These are phyloP conservation scores for Meyerozyma guilliermondii DNA, from an alignment of 1,139 yeast genomes.

Conservation along the genomic window DNA sequence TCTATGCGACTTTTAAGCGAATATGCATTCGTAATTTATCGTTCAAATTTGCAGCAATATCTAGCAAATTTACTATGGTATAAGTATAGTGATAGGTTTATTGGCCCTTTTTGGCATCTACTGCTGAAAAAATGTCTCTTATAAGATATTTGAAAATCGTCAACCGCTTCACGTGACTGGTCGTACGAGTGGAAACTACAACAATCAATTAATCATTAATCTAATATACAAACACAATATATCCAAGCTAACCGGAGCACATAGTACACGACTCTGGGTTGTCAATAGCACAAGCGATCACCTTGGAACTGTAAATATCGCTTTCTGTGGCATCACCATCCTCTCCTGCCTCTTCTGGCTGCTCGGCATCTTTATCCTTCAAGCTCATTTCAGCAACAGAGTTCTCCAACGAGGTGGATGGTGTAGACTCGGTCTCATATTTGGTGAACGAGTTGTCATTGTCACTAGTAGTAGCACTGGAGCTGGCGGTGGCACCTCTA, in stretches of 20 bases:
- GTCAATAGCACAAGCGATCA: constrained; percentile 92
- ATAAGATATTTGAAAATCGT: neutral
- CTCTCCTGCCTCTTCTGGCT: constrained; percentile 15
- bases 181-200: neutral
- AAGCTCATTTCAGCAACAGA: constrained; percentile 43
- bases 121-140: neutral
- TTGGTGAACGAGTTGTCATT: constrained; percentile 2
- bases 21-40: neutral
- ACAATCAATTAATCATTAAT: constrained; percentile 2
- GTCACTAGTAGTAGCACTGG: constrained; percentile 21
- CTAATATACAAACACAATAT: constrained; percentile 4
- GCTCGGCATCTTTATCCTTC: constrained; percentile 13
- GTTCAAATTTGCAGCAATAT: neutral
- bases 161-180: neutral
- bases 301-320: constrained; percentile 90
- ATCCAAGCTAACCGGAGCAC: constrained; percentile 79
- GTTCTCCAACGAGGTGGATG: constrained; percentile 44
- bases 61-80: neutral
- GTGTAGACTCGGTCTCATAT: neutral
- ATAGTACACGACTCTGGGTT: constrained; percentile 97
- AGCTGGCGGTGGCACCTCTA: constrained; percentile 16
- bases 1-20: neutral
- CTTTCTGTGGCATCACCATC: constrained; percentile 23
- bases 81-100: neutral
- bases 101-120: neutral